These are phyloP conservation scores for Cladosporium phlei DNA, from an alignment of 2,329 filamentous ascomycete species.

Conservation along the genomic window DNA sequence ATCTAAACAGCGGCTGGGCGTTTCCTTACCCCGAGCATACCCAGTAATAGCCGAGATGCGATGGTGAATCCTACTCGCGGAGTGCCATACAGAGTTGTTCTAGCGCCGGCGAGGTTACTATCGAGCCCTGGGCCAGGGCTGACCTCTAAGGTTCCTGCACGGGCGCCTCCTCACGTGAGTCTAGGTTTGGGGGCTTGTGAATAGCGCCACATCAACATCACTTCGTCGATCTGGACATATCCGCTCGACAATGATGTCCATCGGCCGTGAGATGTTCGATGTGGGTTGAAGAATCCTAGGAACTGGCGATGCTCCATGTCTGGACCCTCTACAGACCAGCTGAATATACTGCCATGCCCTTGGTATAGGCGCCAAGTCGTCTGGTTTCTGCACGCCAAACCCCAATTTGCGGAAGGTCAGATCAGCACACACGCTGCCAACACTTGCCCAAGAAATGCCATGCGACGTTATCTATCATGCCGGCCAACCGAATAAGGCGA, in stretches of 20 bases:
- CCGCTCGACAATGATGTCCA: not conserved
- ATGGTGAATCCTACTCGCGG: not conserved
- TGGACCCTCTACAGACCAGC: not conserved
- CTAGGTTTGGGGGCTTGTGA: not conserved
- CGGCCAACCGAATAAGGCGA: not conserved
- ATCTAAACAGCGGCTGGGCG: constrained; percentile 7
- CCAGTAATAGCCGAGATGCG: constrained; percentile 7
- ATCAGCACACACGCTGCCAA: not conserved
- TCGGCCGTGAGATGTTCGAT: not conserved
- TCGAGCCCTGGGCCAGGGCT: constrained; percentile 1
- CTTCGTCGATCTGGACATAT: not conserved
- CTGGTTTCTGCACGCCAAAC: constrained; percentile 10
- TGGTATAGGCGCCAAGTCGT: constrained; percentile 10
- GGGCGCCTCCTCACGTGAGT: not conserved
- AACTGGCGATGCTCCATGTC: not conserved
- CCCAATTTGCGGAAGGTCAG: constrained; percentile 8
- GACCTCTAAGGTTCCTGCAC: not conserved
- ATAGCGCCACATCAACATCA: constrained; percentile 2
- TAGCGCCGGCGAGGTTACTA: constrained; percentile 1
- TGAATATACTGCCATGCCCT: constrained; percentile 3
- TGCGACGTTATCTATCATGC: constrained; percentile 9
- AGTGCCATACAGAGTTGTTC: not conserved
- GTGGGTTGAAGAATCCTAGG: not conserved
- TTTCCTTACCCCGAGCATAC: constrained; percentile 8
- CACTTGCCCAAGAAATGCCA: constrained; percentile 4